Evolutionary conservation across 1,284 basidiomycete species (phyloP), one percentile per base, ranked within the genome.

Genomic region (Ceratobasidium sp.): DNA sequence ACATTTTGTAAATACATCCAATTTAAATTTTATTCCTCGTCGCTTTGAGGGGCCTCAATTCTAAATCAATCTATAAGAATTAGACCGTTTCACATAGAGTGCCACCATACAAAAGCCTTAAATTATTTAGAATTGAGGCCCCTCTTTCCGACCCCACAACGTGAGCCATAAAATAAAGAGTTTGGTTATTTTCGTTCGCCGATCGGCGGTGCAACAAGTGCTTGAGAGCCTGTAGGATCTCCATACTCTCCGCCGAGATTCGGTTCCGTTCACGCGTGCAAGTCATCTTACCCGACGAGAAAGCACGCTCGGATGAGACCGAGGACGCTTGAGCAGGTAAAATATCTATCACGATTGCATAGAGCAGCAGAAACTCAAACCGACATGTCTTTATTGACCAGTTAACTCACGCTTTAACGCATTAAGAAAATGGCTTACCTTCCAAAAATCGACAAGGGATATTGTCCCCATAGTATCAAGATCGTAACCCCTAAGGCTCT

Each of bases 401-500:
- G 4, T 33, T 33, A 57, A 26, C 17, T 28, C 17, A 56, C 12
- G 26, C n/a, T 20, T 66, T 28, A 52, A 33, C 6, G 13, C 1
- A 57, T 42, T 44, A 33, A 26, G 15, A 28, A 50, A 46, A 13
- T 17, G 17, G 64, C 67, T 59, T 42, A 64, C 77, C 26, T 71
- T 70, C 77, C 77, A 78, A 73, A 62, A 66, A 20, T 65, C 46
- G 6, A 78, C 68, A 23, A 78, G 38, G 44, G 54, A 46, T 6
- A 73, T 20, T 28, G 50, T 71, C 9, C 69, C 69, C 56, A 71
- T 69, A 38, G 23, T 56, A n/a, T 10, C 48, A 2, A 20, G 7
- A 20, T 38, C 17, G 33, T 38, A 69, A 5, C 20, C 33, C 26
- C 13, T n/a, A 40, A 56, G 38, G 7, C 15, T 50, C 17, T 69